These are phyloP conservation scores for Ceriops tagal DNA, from an alignment of 345 rosid genomes.

Conservation along the genomic window DNA sequence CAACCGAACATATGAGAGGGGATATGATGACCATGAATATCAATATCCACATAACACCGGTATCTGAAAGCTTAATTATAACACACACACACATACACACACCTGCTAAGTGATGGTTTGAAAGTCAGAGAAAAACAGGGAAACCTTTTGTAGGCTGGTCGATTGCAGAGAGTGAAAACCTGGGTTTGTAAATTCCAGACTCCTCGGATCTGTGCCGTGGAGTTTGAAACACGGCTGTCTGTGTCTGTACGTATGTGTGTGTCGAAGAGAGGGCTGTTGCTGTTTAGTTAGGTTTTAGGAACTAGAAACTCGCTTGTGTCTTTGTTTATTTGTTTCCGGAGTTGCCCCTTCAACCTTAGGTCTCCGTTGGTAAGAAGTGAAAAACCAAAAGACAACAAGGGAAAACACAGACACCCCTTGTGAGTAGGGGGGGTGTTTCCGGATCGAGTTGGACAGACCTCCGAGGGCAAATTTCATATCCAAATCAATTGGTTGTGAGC, in stretches of 20 bases:
- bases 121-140: slow-evolving; percentile 5
- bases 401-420: too few species aligned
- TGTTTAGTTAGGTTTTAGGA: too few species aligned
- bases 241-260: not conserved
- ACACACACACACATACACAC: not conserved
- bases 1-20: not conserved
- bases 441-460: too few species aligned
- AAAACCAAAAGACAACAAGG: too few species aligned
- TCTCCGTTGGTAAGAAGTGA: too few species aligned
- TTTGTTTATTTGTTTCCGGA: too few species aligned
- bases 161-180: slow-evolving; percentile 15
- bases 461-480: too few species aligned
- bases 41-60: not conserved
- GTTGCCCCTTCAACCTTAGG: too few species aligned
- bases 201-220: slow-evolving; percentile 95
- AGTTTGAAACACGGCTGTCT: slow-evolving; percentile 25
- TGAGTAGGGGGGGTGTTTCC: too few species aligned
- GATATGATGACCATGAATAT: not conserved
- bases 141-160: not conserved
- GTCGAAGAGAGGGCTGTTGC: too few species aligned
- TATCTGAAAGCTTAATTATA: not conserved
- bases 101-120: slow-evolving; percentile 21
- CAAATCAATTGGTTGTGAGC: too few species aligned
- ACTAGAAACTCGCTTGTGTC: too few species aligned
- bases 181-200: slow-evolving; percentile 50